phyloP scores from a whole-genome alignment of 2,329 filamentous ascomycete species.

The Pestalotiopsis sp. region DNA sequence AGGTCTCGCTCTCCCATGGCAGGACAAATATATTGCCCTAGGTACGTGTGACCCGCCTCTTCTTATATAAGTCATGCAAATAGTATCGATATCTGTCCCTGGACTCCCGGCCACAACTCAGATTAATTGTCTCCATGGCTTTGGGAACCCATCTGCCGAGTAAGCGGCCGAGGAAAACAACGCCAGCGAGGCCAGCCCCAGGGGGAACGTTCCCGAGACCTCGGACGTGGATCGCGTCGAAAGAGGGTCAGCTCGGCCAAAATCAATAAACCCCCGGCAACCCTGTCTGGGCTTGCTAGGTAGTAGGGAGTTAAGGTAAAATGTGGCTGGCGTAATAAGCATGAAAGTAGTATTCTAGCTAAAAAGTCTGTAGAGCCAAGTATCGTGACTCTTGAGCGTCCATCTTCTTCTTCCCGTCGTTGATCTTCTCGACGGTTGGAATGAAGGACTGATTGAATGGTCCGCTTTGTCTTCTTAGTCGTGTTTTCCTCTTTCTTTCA shows the following conservation, averaged over 20 bases:
- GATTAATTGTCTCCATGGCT: neutral
- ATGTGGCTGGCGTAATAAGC: neutral
- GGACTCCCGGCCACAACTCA: neutral
- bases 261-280: neutral
- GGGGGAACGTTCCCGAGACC: neutral
- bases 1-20: too few species aligned
- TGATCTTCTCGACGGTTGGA: too few species aligned
- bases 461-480: neutral
- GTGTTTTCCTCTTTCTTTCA: neutral
- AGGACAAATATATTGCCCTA: too few species aligned
- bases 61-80: too few species aligned
- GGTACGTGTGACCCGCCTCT: too few species aligned
- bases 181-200: neutral
- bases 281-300: neutral
- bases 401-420: too few species aligned
- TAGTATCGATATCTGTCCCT: neutral
- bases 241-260: neutral
- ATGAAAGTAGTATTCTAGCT: too few species aligned
- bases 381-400: too few species aligned
- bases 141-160: neutral
- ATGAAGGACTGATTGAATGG: too few species aligned
- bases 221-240: neutral
- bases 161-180: neutral
- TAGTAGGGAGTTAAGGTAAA: neutral
- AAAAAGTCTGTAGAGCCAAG: too few species aligned